These are phyloP conservation scores for Acacia pycnantha DNA, from an alignment of 331 rosid species.

Conservation along the genomic window DNA sequence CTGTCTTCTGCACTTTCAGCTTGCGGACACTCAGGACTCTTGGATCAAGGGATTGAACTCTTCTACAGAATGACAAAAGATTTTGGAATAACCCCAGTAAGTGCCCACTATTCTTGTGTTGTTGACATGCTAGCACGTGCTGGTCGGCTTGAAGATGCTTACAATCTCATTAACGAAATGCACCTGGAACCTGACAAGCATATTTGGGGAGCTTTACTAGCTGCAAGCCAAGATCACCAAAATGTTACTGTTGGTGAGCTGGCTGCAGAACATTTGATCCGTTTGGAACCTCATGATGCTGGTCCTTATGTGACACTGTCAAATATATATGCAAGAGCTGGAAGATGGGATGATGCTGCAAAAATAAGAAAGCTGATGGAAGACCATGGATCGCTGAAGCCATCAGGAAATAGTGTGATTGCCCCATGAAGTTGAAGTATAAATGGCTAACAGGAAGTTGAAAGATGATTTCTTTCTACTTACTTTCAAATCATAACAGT, in stretches of 20 bases:
- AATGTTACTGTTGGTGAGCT: constrained; percentile 43
- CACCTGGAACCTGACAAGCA: constrained; percentile 41
- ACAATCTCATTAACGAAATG: constrained; percentile 37
- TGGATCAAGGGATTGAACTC: constrained; percentile 48
- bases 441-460: not conserved
- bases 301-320: constrained; percentile 55
- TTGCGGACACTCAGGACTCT: constrained; percentile 54
- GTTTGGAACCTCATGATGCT: constrained; percentile 45
- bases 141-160: constrained; percentile 50
- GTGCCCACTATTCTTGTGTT: constrained; percentile 49
- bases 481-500: not conserved
- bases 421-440: constrained; percentile 16
- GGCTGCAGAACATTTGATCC: constrained; percentile 44
- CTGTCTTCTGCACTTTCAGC: constrained; percentile 55
- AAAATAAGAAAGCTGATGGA: constrained; percentile 44
- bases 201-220: constrained; percentile 57
- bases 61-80: constrained; percentile 42
- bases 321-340: constrained; percentile 47
- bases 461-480: not conserved
- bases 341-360: constrained; percentile 51
- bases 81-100: constrained; percentile 34
- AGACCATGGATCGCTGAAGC: constrained; percentile 42
- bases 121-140: constrained; percentile 49
- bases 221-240: constrained; percentile 50
- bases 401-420: constrained; percentile 47